These are phyloP conservation scores for Talaromyces pinophilus DNA, from an alignment of 2,329 filamentous ascomycete genomes.

Conservation along the genomic window DNA sequence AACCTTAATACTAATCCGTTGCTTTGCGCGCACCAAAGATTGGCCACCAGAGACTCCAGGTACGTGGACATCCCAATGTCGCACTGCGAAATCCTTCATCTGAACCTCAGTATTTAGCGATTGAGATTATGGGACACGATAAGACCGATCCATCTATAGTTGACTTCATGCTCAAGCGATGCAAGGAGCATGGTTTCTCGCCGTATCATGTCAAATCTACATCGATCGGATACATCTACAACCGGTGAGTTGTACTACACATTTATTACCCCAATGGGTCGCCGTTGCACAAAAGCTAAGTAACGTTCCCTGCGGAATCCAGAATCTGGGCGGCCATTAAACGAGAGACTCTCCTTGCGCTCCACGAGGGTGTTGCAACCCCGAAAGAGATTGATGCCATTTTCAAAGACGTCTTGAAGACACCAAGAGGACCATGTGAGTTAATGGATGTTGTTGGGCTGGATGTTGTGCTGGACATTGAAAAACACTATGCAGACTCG, in stretches of 20 bases:
- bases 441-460: slow-evolving; percentile 47
- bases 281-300: neutral
- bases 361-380: slow-evolving; percentile 39
- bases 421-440: slow-evolving; percentile 40
- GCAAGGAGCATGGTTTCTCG: slow-evolving; percentile 37
- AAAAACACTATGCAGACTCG: slow-evolving; percentile 42
- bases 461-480: slow-evolving; percentile 45
- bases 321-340: slow-evolving; percentile 49
- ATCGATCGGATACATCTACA: slow-evolving; percentile 46
- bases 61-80: slow-evolving; percentile 19
- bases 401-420: slow-evolving; percentile 41
- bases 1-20: neutral
- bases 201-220: slow-evolving; percentile 41
- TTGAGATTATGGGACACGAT: slow-evolving; percentile 45
- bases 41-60: slow-evolving; percentile 44
- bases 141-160: slow-evolving; percentile 36
- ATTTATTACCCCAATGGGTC: neutral
- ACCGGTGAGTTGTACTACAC: slow-evolving; percentile 31
- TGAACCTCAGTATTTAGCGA: slow-evolving; percentile 27
- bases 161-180: slow-evolving; percentile 33
- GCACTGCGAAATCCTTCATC: neutral
- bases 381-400: slow-evolving; percentile 43
- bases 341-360: slow-evolving; percentile 40
- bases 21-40: slow-evolving; percentile 28
- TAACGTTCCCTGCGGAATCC: neutral